These are phyloP conservation scores for Arthrocladium fulminans DNA, from an alignment of 2,329 filamentous ascomycete species.

Conservation along the genomic window DNA sequence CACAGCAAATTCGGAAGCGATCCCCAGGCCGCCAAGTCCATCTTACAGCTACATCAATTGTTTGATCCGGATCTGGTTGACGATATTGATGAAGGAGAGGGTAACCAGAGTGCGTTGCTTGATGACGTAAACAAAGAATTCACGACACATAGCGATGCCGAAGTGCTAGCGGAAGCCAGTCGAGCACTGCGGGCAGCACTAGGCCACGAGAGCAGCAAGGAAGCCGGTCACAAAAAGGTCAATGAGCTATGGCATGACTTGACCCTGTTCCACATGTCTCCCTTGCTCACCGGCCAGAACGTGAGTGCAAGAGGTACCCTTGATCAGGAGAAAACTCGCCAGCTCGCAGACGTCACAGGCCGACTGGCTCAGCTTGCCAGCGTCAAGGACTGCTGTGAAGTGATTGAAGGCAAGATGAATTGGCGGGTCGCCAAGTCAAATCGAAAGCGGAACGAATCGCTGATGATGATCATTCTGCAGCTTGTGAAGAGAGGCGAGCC, in stretches of 20 bases:
- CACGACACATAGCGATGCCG: conserved; percentile 77
- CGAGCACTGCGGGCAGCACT: conserved; percentile 75
- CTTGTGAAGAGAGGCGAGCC: conserved; percentile 67
- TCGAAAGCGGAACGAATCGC: conserved; percentile 34
- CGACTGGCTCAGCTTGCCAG: conserved; percentile 74
- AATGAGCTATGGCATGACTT: conserved; percentile 73
- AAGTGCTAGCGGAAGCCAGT: conserved; percentile 75
- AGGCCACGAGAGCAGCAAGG: conserved; percentile 78
- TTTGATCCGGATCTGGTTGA: conserved; percentile 82
- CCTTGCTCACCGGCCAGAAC: conserved; percentile 61
- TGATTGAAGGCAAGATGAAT: conserved; percentile 53
- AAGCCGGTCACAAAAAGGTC: conserved; percentile 72
- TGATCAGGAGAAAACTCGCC: conserved; percentile 53
- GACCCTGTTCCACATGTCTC: conserved; percentile 61
- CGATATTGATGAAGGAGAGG: conserved; percentile 76
- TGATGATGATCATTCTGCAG: conserved; percentile 59
- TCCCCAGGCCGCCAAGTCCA: conserved; percentile 73
- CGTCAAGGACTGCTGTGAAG: conserved; percentile 66
- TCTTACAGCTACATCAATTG: conserved; percentile 75
- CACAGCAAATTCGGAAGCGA: conserved; percentile 90
- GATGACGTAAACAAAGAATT: conserved; percentile 94
- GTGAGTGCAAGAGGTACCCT: conserved; percentile 64
- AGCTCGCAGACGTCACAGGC: conserved; percentile 63
- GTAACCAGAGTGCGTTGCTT: conserved; percentile 68
- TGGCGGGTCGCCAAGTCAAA: conserved; percentile 30